Base-by-base conservation (phyloP, 2,329 filamentous ascomycete genomes). In the Akanthomyces dipterigenus region DNA sequence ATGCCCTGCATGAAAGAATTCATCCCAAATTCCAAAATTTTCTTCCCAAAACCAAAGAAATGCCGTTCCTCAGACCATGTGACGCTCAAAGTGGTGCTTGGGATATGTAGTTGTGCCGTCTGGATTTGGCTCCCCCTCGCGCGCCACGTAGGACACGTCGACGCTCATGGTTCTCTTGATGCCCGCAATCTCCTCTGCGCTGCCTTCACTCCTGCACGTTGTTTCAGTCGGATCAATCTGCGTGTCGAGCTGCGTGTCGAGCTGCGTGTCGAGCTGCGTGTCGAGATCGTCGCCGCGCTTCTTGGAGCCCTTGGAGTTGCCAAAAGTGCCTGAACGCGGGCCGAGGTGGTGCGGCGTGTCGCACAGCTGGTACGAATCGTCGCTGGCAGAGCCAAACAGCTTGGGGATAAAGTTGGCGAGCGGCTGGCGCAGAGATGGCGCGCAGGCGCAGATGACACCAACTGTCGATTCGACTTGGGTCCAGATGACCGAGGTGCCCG, bases 381-480 rank as follows among this genome's bases (percentile, higher is more conserved):
- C 49, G 16, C 26, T 48, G 7, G 28, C 18, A 14, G 50, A 46
- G 12, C 49, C 58, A 24, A 61, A 61, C 7, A 61, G 42, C 28
- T 48, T 40, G 40, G 58, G 58, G 7, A 61, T 38, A 6, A 53
- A 40, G 28, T n/a, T 45, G 6, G 58, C 58, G 16, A 61, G 50
- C 31, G 58, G 58, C 18, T 48, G 49, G 4, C 58, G 24, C 6
- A 61, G 42, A 12, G 58, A 55, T 6, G 58, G 58, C 5, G 58
- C 58, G 22, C 58, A 61, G 5, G 58, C 58, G 22, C 58, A 61
- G 9, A 61, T 61, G 31, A 61, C 50, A 14, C 58, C 58, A 22
- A 61, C 58, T 2, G 58, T 61, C 26, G 58, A 61, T 34, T 61
- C 58, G 38, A 61, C 58, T 31, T 61, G 58, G 9, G 58, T 55